These are phyloP conservation scores for Trichoderma sp. DNA, from an alignment of 2,329 filamentous ascomycete species.

Conservation along the genomic window DNA sequence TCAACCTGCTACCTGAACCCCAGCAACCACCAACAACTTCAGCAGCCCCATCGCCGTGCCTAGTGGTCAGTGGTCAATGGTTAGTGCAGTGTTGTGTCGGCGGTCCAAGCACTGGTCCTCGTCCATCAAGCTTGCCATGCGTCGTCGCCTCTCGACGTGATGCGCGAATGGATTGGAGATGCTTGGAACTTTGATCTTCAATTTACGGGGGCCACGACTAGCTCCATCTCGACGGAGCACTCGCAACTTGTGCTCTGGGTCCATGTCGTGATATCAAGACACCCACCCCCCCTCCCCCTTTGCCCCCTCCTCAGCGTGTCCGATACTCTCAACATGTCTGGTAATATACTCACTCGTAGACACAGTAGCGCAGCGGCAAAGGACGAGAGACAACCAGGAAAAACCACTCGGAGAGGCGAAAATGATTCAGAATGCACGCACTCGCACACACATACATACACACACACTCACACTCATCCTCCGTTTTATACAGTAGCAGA, in stretches of 20 bases:
- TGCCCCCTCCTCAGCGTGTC: neutral
- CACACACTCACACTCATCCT: neutral
- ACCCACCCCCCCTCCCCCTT: neutral
- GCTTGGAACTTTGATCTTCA: slow-evolving; percentile 7
- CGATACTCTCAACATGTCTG: neutral
- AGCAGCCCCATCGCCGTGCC: slow-evolving; percentile 12
- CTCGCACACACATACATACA: neutral
- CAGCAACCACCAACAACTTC: slow-evolving; percentile 7
- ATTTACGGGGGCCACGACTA: neutral
- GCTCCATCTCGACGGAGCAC: slow-evolving; percentile 5
- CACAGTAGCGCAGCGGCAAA: neutral
- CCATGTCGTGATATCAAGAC: neutral
- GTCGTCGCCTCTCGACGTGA: neutral
- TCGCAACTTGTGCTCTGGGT: neutral
- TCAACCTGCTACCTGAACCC: slow-evolving; percentile 3
- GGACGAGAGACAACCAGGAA: neutral
- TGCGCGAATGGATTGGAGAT: neutral
- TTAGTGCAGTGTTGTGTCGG: neutral
- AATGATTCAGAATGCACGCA: neutral
- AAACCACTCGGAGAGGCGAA: neutral
- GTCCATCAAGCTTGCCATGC: slow-evolving; percentile 5
- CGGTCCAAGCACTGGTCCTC: neutral
- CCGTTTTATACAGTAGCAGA: neutral
- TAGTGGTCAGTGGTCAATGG: neutral
- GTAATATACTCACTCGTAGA: neutral